phyloP scores from a whole-genome alignment of 768 basidiomycete species.

The Mycena haematopus region DNA sequence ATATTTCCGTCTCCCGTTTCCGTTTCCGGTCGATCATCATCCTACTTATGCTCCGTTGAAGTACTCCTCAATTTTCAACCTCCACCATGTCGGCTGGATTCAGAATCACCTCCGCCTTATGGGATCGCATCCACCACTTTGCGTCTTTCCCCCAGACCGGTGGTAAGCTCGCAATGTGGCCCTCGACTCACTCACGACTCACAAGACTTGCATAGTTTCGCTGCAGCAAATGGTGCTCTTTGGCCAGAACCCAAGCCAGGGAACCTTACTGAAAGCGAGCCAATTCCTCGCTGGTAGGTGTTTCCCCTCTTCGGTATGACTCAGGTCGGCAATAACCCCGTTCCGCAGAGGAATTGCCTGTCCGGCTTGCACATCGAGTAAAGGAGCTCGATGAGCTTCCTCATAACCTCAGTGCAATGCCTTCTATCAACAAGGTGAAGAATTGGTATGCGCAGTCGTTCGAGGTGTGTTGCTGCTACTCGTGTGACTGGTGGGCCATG shows the following conservation, averaged over 20 bases:
- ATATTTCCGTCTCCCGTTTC: background rate
- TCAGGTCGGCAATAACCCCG: background rate
- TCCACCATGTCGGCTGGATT: conserved; percentile 62
- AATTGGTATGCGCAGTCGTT: conserved; percentile 99
- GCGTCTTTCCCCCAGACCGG: conserved; percentile 94
- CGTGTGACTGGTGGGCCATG: conserved; percentile 21
- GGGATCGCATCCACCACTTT: conserved; percentile 92
- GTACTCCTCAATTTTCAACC: background rate
- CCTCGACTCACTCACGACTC: background rate
- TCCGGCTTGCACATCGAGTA: conserved; percentile 93
- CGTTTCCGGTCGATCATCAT: background rate
- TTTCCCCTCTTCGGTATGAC: background rate
- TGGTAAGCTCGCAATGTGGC: conserved; percentile 52
- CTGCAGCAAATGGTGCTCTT: conserved; percentile 98
- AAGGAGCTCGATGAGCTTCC: conserved; percentile 96
- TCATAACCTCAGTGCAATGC: conserved; percentile 89
- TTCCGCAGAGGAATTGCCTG: conserved; percentile 84
- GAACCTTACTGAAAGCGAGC: conserved; percentile 90
- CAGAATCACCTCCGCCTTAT: conserved; percentile 77
- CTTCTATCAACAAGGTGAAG: conserved; percentile 91
- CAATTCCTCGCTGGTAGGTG: conserved; percentile 81
- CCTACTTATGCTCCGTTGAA: background rate
- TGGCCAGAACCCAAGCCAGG: conserved; percentile 94
- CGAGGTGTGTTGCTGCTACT: conserved; percentile 64
- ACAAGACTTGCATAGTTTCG: conserved; percentile 62